Evolutionary conservation across 2,329 filamentous ascomycete genomes (phyloP), one percentile per base, ranked within the genome.

Genomic region (Diaporthe vexans): DNA sequence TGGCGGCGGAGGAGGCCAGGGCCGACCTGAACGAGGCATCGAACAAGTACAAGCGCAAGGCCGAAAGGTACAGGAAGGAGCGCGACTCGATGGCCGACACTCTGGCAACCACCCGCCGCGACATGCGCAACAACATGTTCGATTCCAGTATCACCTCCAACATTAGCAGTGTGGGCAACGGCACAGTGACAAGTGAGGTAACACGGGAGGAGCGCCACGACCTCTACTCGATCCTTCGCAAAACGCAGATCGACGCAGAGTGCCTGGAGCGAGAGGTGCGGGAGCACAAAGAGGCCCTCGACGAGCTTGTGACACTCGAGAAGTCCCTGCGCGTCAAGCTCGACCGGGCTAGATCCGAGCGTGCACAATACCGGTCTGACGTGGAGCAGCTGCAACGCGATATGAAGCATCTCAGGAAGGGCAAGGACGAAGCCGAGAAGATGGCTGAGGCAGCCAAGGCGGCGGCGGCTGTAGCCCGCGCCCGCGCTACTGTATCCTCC

Each of bases 191-290:
- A 46, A 85, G 76, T 80, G 84, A 84, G 24, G 86, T 88, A 46
- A 84, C 85, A 15, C 84, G 84, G 63, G 88, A 88, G 72, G 90
- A 91, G 79, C 88, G 90, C 57, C 86, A 87, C 54, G 90, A 92
- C 74, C 83, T 94, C 26, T 89, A 91, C 76, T 85, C 88, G 70
- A 87, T 90, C 81, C 85, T 92, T 35, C 91, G 90, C 75, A 88
- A 90, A 78, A 89, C 89, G 26, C 91, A 93, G 81, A 85, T 91
- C 17, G 90, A 93, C 79, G 85, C 89, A 56, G 91, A 94, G 81
- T 89, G 91, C 46, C 86, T 97, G n/a, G 92, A 94, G 77, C 88
- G 94, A 74, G 91, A 94, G 79, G 87, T 97, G 37, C 87, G 89
- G 8, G 91, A 94, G 79, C 91, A 93, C 76, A 92, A 94, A 72